Conservation (phyloP, 306 rosid species). For the Arachis stenosperma region DNA sequence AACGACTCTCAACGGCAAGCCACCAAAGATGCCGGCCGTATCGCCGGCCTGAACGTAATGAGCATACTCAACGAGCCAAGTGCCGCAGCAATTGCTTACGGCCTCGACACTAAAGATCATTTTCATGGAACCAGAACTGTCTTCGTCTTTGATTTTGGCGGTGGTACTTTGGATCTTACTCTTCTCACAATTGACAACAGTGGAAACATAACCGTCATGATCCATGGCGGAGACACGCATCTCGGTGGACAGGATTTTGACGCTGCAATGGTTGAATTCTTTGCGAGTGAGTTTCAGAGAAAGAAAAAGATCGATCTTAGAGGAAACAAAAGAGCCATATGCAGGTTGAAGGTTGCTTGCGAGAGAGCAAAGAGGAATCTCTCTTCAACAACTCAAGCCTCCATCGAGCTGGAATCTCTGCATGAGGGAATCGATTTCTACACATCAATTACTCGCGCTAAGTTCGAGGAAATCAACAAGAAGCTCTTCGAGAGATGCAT, state of each 20-base stretch:
- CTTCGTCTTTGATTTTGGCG: constrained; percentile 35
- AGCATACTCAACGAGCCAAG: constrained; percentile 19
- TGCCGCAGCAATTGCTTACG: not conserved
- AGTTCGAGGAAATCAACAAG: constrained; percentile 18
- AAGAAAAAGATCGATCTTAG: constrained; percentile 20
- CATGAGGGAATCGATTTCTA: not conserved
- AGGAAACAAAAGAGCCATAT: not conserved
- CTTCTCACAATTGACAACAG: not conserved
- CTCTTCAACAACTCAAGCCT: not conserved
- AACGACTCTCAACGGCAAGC: constrained; percentile 13
- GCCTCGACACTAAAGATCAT: not conserved
- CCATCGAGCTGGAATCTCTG: constrained; percentile 16
- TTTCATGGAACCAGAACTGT: not conserved
- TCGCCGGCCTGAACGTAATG: constrained; percentile 19
- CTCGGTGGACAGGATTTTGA: constrained; percentile 40
- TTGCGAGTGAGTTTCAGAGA: constrained; percentile 5
- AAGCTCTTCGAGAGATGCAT: not conserved
- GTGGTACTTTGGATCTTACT: constrained; percentile 43
- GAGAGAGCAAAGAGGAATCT: constrained; percentile 35
- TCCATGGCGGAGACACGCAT: constrained; percentile 29
- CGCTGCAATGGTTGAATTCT: constrained; percentile 19
- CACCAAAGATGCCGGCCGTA: constrained; percentile 1
- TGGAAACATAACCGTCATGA: not conserved
- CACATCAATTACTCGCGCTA: constrained; percentile 6
- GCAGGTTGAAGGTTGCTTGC: constrained; percentile 30